Percentiles rank a stretch among this genome's conserved stretches.
Evolutionary conservation across 768 basidiomycete genomes (phyloP).

Genomic region (Cyclocybe cylindracea): DNA sequence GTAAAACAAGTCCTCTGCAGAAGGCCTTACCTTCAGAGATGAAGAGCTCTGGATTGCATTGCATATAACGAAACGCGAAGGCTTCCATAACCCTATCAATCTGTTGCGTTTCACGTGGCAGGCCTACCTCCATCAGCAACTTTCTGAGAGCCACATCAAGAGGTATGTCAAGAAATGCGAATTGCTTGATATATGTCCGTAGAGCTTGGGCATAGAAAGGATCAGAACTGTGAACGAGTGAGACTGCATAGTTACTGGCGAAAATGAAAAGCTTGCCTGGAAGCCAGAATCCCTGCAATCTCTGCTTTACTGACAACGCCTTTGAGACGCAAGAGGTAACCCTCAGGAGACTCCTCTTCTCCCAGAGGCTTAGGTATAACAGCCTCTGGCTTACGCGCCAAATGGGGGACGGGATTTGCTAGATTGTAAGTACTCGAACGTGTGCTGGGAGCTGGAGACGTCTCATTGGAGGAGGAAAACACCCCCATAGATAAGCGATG

Average conservation of each 20-base stretch:
- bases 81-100: constrained; percentile 98
- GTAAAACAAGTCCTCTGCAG: background rate
- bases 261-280: constrained; percentile 52
- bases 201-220: constrained; percentile 70
- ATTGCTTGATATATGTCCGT: constrained; percentile 68
- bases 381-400: constrained; percentile 42
- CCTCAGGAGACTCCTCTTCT: constrained; percentile 67
- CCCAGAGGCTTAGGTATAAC: constrained; percentile 49
- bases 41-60: constrained; percentile 84
- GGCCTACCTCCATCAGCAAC: constrained; percentile 86
- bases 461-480: constrained; percentile 44
- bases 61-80: constrained; percentile 82
- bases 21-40: constrained; percentile 61
- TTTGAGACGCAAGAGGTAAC: constrained; percentile 67
- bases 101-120: constrained; percentile 96
- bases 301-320: constrained; percentile 74
- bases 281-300: constrained; percentile 77
- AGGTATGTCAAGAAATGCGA: constrained; percentile 78
- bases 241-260: background rate
- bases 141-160: constrained; percentile 90
- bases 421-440: constrained; percentile 16
- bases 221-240: constrained; percentile 54
- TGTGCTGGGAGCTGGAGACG: constrained; percentile 27
- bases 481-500: constrained; percentile 71
- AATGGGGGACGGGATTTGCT: constrained; percentile 16